Conservation (phyloP, 345 rosid genomes). For the Salix exigua region DNA sequence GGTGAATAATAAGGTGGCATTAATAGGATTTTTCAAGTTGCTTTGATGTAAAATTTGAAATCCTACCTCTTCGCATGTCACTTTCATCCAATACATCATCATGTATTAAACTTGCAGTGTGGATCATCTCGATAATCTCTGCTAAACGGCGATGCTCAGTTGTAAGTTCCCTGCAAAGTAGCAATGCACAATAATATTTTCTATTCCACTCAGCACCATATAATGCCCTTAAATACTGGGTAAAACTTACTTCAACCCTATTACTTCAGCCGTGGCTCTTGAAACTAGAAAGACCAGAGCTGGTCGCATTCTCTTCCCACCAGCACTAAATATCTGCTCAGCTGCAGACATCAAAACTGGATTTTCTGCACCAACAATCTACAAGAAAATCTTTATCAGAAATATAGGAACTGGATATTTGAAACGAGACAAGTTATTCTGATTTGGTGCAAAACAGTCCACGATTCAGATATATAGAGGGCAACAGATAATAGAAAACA, state of each 20-base stretch:
- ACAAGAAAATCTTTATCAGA: constrained; percentile 36
- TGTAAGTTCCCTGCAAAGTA: constrained; percentile 63
- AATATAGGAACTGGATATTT: background rate
- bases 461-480: background rate
- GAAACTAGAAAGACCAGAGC: constrained; percentile 93
- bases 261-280: constrained; percentile 81
- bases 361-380: constrained; percentile 98
- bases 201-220: background rate
- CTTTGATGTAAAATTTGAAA: background rate
- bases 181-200: constrained; percentile 9
- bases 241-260: constrained; percentile 58
- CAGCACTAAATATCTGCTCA: constrained; percentile 94
- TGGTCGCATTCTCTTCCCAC: constrained; percentile 98
- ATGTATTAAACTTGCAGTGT: constrained; percentile 95
- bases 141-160: constrained; percentile 79
- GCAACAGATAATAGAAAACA: background rate
- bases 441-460: background rate
- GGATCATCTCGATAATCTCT: constrained; percentile 98
- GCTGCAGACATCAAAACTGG: constrained; percentile 95
- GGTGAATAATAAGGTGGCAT: background rate
- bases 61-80: constrained; percentile 83
- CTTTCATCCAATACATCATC: constrained; percentile 96
- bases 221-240: constrained; percentile 8
- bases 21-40: background rate
- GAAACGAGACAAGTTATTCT: background rate